phyloP scores from a whole-genome alignment of 352 stramenopile genomes.

The Phytophthora gonapodyides region DNA sequence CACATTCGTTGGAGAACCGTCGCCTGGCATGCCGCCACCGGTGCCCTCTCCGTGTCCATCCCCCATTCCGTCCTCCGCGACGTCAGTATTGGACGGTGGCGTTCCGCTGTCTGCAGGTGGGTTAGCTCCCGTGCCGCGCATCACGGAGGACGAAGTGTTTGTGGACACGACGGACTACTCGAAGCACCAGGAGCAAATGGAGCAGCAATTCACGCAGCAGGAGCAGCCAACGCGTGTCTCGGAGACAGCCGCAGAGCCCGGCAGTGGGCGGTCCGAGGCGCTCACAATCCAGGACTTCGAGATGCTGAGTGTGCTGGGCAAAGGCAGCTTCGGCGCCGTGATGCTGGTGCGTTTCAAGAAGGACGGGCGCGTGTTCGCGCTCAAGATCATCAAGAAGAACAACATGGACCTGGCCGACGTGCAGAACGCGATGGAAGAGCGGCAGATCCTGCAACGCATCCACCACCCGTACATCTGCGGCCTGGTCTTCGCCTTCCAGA shows the following conservation, averaged over 20 bases:
- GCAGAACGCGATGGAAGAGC: conserved; percentile 88
- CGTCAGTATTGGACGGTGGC: conserved; percentile 15
- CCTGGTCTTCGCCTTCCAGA: conserved; percentile 89
- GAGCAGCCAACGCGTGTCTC: conserved; percentile 17
- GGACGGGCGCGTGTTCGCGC: conserved; percentile 84
- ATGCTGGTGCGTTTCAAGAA: conserved; percentile 92
- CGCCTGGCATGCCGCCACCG: conserved; percentile 42
- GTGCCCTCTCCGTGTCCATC: conserved; percentile 36
- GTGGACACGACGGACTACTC: conserved; percentile 40
- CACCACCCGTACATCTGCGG: conserved; percentile 90
- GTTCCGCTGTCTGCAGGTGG: conserved; percentile 9
- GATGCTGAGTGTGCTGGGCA: conserved; percentile 88
- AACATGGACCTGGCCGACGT: conserved; percentile 88
- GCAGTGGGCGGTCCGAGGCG: conserved; percentile 42
- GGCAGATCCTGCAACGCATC: conserved; percentile 89
- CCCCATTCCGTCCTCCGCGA: conserved; percentile 20
- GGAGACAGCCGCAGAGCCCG: conserved; percentile 11
- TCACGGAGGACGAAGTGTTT: conserved; percentile 42
- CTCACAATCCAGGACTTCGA: conserved; percentile 92
- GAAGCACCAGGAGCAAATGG: conserved; percentile 37
- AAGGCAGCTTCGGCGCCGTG: conserved; percentile 87
- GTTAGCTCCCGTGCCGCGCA: conserved; percentile 29
- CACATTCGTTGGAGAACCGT: conserved; percentile 47
- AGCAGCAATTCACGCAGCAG: conserved; percentile 24
- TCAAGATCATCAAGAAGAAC: conserved; percentile 92